Evolutionary conservation across 148 eudicot species (phyloP).

Genomic region (Fallopia convolvulus): DNA sequence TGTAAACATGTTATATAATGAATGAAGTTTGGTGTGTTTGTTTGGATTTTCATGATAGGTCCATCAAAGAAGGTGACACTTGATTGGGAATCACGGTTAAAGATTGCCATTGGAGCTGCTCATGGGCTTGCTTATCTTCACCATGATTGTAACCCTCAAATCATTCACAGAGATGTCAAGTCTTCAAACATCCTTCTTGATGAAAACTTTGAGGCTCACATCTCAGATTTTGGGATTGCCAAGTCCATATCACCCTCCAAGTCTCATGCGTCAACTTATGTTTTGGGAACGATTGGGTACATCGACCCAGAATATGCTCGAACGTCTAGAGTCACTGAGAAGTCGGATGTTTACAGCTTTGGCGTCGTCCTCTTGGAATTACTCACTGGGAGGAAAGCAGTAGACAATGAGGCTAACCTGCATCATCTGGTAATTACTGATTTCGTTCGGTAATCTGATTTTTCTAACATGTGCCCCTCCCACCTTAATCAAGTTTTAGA

Average conservation of each 20-base stretch:
- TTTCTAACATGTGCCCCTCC: background rate
- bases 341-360: slow-evolving; percentile 70
- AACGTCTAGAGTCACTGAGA: slow-evolving; percentile 58
- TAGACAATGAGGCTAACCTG: slow-evolving; percentile 55
- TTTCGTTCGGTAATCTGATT: too few species aligned
- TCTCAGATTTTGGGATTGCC: slow-evolving; percentile 69
- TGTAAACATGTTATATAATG: background rate
- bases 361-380: slow-evolving; percentile 67
- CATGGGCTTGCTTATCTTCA: slow-evolving; percentile 73
- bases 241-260: slow-evolving; percentile 47
- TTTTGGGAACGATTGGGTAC: slow-evolving; percentile 66
- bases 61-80: slow-evolving; percentile 55
- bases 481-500: too few species aligned
- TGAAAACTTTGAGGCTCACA: slow-evolving; percentile 55
- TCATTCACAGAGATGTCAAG: slow-evolving; percentile 68
- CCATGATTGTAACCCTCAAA: slow-evolving; percentile 63
- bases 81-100: slow-evolving; percentile 67
- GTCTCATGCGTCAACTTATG: slow-evolving; percentile 59
- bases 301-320: slow-evolving; percentile 73
- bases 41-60: slow-evolving; percentile 18
- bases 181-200: slow-evolving; percentile 67
- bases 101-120: slow-evolving; percentile 64
- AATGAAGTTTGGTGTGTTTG: background rate
- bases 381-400: slow-evolving; percentile 59
- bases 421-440: slow-evolving; percentile 54